Percentiles rank a stretch among this genome's conserved stretches.
Evolutionary conservation across 306 rosid species (phyloP).

Genomic region (Mimosa bimucronata): DNA sequence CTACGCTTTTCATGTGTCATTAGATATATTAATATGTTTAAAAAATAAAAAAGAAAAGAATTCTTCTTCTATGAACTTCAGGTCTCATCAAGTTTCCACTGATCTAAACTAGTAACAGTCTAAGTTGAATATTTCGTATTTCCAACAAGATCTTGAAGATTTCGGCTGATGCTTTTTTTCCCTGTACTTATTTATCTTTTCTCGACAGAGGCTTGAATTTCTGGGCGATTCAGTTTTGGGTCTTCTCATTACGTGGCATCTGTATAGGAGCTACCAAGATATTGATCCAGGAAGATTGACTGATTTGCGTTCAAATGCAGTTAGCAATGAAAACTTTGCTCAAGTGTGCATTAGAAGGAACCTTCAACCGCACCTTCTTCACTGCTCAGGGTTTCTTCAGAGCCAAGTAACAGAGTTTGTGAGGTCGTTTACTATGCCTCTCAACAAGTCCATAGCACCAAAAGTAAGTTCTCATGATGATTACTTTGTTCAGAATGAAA

Average conservation of each 20-base stretch:
- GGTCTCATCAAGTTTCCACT: neutral
- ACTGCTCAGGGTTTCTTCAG: constrained; percentile 59
- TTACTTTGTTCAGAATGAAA: neutral
- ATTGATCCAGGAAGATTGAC: constrained; percentile 72
- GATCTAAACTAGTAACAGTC: too few species aligned
- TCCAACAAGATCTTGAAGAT: constrained; percentile 10
- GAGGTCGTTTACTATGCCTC: constrained; percentile 42
- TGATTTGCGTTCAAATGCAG: constrained; percentile 66
- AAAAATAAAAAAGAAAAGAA: neutral
- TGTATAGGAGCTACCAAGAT: constrained; percentile 53
- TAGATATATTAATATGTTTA: neutral
- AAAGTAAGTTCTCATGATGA: constrained; percentile 46
- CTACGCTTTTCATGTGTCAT: neutral
- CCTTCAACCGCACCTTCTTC: constrained; percentile 68
- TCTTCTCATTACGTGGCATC: constrained; percentile 62
- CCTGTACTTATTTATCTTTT: neutral
- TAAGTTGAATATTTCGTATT: constrained; percentile 9
- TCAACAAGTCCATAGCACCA: constrained; percentile 45
- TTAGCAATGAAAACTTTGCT: constrained; percentile 72
- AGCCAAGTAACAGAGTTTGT: constrained; percentile 61
- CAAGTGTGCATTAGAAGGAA: constrained; percentile 63
- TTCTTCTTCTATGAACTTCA: neutral
- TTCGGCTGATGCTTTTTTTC: neutral
- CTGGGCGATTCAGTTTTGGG: constrained; percentile 80
- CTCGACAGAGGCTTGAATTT: constrained; percentile 71